Evolutionary conservation across 2,329 filamentous ascomycete genomes (phyloP).

Genomic region (Botryotinia globosa): DNA sequence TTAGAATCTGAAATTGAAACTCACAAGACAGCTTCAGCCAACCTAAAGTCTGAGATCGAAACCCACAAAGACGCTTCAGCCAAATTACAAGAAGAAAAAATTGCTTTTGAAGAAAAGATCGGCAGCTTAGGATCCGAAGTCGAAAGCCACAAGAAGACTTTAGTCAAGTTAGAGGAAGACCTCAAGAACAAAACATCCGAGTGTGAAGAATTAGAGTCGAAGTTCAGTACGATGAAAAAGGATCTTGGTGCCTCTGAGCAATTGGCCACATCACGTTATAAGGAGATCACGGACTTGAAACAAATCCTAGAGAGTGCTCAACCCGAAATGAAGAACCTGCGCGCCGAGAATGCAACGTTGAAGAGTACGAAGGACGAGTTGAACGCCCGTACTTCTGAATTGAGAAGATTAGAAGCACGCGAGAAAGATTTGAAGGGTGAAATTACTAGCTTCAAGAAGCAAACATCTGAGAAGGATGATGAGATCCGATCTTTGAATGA

Average conservation of each 20-base stretch:
- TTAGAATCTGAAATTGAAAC: constrained; percentile 67
- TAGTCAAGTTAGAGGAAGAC: constrained; percentile 34
- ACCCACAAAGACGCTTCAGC: constrained; percentile 29
- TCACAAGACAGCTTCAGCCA: constrained; percentile 35
- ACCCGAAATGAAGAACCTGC: constrained; percentile 76
- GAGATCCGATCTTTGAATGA: constrained; percentile 78
- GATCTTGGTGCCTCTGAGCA: constrained; percentile 85
- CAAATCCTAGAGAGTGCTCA: constrained; percentile 81
- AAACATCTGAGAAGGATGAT: constrained; percentile 68
- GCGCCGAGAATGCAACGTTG: constrained; percentile 72
- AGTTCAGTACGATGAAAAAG: constrained; percentile 68
- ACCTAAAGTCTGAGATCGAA: constrained; percentile 68
- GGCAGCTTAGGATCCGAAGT: constrained; percentile 70
- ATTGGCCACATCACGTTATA: constrained; percentile 82
- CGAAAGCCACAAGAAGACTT: constrained; percentile 37
- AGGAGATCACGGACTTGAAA: constrained; percentile 77
- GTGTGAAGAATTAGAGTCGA: constrained; percentile 67
- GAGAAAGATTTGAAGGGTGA: constrained; percentile 81
- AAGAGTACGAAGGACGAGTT: constrained; percentile 76
- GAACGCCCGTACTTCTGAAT: constrained; percentile 54
- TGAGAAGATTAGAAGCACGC: constrained; percentile 74
- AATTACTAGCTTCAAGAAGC: constrained; percentile 65
- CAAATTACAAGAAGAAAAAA: constrained; percentile 66
- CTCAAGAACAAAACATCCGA: constrained; percentile 47
- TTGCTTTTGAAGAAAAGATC: constrained; percentile 61